phyloP scores from a whole-genome alignment of 208 protist species.

The Trypanosomatidae sp. region DNA sequence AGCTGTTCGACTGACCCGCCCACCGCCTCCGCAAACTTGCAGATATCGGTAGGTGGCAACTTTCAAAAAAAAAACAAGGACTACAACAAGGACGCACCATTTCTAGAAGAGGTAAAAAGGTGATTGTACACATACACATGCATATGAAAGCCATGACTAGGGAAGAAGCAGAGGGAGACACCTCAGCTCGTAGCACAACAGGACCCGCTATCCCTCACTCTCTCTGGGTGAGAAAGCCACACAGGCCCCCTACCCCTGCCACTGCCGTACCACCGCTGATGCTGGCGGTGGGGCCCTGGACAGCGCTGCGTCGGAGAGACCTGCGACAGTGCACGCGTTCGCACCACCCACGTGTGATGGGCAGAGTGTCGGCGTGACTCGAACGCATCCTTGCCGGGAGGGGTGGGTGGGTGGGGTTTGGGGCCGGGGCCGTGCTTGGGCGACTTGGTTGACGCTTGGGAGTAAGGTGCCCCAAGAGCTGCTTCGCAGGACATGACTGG shows the following conservation, averaged over 20 bases:
- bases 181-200: not conserved
- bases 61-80: not conserved
- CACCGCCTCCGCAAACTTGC: not conserved
- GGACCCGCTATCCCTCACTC: not conserved
- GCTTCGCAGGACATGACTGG: not conserved
- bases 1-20: not conserved
- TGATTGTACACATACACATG: not conserved
- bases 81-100: not conserved
- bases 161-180: too few species aligned
- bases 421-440: not conserved
- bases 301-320: not conserved
- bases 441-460: not conserved
- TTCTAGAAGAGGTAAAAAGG: not conserved
- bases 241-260: not conserved
- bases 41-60: not conserved
- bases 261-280: not conserved
- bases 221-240: not conserved
- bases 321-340: too few species aligned
- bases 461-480: not conserved
- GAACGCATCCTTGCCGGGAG: not conserved
- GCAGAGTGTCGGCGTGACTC: too few species aligned
- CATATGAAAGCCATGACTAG: not conserved
- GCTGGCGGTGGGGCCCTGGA: not conserved
- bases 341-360: too few species aligned
- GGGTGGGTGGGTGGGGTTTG: not conserved